Evolutionary conservation across 257 asterid genomes (phyloP), one percentile per base, ranked within the genome.

Genomic region (Lithospermum erythrorhizon): DNA sequence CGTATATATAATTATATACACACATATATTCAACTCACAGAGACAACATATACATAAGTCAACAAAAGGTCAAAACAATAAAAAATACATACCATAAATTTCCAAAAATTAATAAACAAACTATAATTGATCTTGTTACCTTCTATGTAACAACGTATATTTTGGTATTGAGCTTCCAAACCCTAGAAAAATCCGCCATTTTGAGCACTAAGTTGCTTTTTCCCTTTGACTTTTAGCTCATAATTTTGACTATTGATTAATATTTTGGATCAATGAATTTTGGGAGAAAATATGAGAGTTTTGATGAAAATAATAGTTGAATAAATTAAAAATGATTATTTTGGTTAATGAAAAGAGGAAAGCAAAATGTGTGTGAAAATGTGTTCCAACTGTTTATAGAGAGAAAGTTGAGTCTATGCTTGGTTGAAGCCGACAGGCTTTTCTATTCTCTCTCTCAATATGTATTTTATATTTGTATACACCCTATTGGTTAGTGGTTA

Each of bases 371-470:
- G n/a, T 47, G 55, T 52, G 62, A 59, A 30, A 19, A 53, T 35
- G 45, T 35, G 45, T 35, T 35, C 45, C 45, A 35, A 35, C 45
- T 35, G 64, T 65, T 69, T 69, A 68, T 21, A 65, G 72, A 62
- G 59, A 61, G 67, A 65, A 65, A 71, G 81, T 81, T 62, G 72
- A 75, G 85, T 79, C 76, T 75, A 78, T 85, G 96, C 88, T 85
- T 78, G 90, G 88, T 71, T 73, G 84, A 88, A 85, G 88, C 95
- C 95, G 95, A 88, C 95, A 88, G 80, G 2, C 13, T 16, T 35
- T 35, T 35, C 13, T 8, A 7, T 35, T 9, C 45, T 35, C 45
- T 35, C 45, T 35, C 45, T 35, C 9, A 8, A 8, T 35, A 5
- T 27, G 32, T 27, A 27, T 27, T 27, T 7, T 27, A 27, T 27